These are phyloP conservation scores for Pneumocystis sp. DNA, from an alignment of 1,139 yeast genomes.

Conservation along the genomic window DNA sequence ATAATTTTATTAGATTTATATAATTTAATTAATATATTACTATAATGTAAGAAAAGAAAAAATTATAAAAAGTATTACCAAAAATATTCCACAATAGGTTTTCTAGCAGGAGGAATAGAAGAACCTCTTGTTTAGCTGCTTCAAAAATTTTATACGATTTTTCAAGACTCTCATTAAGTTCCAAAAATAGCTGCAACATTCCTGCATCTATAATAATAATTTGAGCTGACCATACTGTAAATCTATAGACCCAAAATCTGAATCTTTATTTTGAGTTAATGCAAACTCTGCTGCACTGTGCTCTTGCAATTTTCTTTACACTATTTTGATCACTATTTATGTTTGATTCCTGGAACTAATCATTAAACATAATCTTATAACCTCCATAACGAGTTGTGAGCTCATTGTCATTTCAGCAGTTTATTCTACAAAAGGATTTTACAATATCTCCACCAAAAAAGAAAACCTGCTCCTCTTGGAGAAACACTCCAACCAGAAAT, in stretches of 20 bases:
- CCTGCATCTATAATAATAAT: slow-evolving; percentile 94
- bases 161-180: slow-evolving; percentile 64
- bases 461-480: slow-evolving; percentile 97
- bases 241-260: slow-evolving; percentile 46
- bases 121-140: slow-evolving; percentile 52
- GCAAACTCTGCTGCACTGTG: slow-evolving; percentile 5
- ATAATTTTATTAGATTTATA: background rate
- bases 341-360: background rate
- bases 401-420: slow-evolving; percentile 74
- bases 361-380: slow-evolving; percentile 57
- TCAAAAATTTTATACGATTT: slow-evolving; percentile 75
- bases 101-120: slow-evolving; percentile 45
- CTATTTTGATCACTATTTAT: slow-evolving; percentile 1
- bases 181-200: slow-evolving; percentile 99
- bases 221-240: slow-evolving; percentile 94
- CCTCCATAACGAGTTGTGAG: slow-evolving; percentile 99
- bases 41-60: background rate
- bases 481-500: slow-evolving; percentile 65
- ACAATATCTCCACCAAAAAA: slow-evolving; percentile 83
- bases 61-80: slow-evolving; percentile 3
- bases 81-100: slow-evolving; percentile 61
- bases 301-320: slow-evolving; percentile 3
- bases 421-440: slow-evolving; percentile 61
- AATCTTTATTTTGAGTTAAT: slow-evolving; percentile 5
- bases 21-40: background rate